Base-by-base conservation (phyloP, 495 filamentous ascomycete species). In the Barbatosphaeria neglecta region DNA sequence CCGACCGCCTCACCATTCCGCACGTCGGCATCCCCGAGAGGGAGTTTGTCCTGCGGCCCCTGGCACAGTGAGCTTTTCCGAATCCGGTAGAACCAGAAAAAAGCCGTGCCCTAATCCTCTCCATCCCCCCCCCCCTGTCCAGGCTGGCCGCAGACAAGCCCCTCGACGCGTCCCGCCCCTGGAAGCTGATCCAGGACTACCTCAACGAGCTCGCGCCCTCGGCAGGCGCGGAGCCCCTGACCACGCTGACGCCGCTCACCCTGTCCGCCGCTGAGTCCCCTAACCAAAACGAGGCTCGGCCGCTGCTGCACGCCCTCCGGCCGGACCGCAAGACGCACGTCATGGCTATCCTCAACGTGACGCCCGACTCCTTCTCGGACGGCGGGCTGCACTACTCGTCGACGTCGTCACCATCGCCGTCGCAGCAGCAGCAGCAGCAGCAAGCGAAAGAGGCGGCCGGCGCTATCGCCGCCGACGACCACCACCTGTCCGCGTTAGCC, bases 301-400 rank as follows among this genome's bases (percentile, higher is more conserved):
- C 75, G 11, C 72, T 81, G 1, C 65, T 95, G 6, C 74, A 77
- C 35, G 72, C 84, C 19, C 76, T 82, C 25, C 71, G 79, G 49
- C 68, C 80, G 0, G 68, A 63, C 43, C 82, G 86, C 37, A 68
- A 67, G 38, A 96, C 90, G 2, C 77, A 80, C 45, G 64, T 96
- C 35, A 97, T 98, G 92, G 84, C 86, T 24, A 93, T 98, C 53
- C 73, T 96, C 43, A 98, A 98, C 67, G 70, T 95, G 47, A 96
- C 90, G 1, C 92, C 90, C 9, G 92, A 98, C 70, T 97, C 92
- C 33, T 97, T 97, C 71, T 96, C 90, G 11, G 89, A 96, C 54
- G 92, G 89, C 43, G 90, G 90, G 37, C 54, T 65, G 2, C 73
- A 89, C 65, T 55, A 59, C 37, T 41, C 46, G 11, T 57, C 60